Conservation (phyloP, 345 rosid genomes). For the Cardiospermum halicacabum region DNA sequence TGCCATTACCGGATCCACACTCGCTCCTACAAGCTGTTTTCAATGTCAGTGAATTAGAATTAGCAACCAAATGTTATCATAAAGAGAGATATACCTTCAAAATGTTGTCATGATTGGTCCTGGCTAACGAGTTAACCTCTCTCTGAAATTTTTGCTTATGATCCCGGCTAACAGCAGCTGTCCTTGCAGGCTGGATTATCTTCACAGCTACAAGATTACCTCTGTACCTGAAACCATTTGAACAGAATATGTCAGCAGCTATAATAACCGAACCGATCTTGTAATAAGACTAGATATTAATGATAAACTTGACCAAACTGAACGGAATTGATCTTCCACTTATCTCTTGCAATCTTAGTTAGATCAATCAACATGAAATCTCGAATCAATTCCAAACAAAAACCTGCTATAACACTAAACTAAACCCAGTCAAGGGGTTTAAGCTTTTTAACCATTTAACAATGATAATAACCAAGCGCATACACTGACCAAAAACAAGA, state of each 20-base stretch:
- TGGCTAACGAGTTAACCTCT: slow-evolving; percentile 52
- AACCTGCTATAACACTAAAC: no score
- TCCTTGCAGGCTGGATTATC: slow-evolving; percentile 36
- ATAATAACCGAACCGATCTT: no score
- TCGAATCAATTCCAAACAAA: no score
- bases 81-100: slow-evolving; percentile 38
- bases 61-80: slow-evolving; percentile 5
- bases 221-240: slow-evolving; percentile 24
- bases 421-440: no score
- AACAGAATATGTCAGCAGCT: slow-evolving; percentile 9
- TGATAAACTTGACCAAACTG: no score
- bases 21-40: slow-evolving; percentile 54
- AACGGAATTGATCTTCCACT: no score
- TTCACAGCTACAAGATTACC: slow-evolving; percentile 47
- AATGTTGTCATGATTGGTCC: slow-evolving; percentile 41
- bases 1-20: slow-evolving; percentile 48
- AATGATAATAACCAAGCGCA: no score
- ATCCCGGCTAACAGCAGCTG: slow-evolving; percentile 22
- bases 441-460: no score
- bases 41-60: slow-evolving; percentile 4
- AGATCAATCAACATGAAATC: no score
- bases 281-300: no score
- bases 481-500: neutral
- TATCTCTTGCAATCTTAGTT: no score
- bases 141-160: slow-evolving; percentile 42